These are phyloP conservation scores for Trichoderma asperelloides DNA, from an alignment of 495 filamentous ascomycete genomes.

Conservation along the genomic window DNA sequence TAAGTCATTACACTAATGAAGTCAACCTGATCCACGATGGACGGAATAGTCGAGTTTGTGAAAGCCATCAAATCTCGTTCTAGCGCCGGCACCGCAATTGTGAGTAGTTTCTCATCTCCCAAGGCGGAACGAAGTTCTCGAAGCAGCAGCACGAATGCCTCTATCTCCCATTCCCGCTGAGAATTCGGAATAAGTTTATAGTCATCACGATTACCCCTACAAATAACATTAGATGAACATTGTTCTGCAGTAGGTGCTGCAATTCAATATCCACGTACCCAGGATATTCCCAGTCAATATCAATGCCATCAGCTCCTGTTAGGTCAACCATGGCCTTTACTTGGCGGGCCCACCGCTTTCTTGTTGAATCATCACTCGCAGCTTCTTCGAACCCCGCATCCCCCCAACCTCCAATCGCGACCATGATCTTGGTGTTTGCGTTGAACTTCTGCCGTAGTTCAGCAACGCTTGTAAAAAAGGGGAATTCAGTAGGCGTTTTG, in stretches of 20 bases:
- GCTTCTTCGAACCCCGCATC: conserved; percentile 57
- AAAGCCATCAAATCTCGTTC: conserved; percentile 65
- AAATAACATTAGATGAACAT: not conserved
- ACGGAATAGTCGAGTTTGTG: conserved; percentile 50
- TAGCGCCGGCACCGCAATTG: conserved; percentile 63
- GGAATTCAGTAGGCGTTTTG: conserved; percentile 35
- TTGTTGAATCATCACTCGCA: conserved; percentile 43
- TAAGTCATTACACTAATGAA: conserved; percentile 77
- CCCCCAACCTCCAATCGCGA: conserved; percentile 70
- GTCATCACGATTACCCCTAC: conserved; percentile 64
- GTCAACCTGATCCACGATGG: conserved; percentile 56
- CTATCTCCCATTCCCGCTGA: conserved; percentile 50
- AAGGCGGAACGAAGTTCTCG: conserved; percentile 49
- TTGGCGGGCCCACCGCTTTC: conserved; percentile 53
- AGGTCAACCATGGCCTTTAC: conserved; percentile 52
- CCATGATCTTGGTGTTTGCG: conserved; percentile 51
- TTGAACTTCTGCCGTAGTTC: conserved; percentile 50
- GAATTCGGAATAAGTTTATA: conserved; percentile 63
- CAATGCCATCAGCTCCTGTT: conserved; percentile 56
- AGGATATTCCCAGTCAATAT: conserved; percentile 78
- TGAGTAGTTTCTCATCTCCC: conserved; percentile 52
- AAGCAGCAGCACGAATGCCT: conserved; percentile 56
- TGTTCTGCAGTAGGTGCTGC: not conserved
- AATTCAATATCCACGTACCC: conserved; percentile 29
- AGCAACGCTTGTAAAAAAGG: conserved; percentile 50